These are phyloP conservation scores for Hyaloraphidium curvatum DNA, from an alignment of 192 early-diverging fungal species.

Conservation along the genomic window DNA sequence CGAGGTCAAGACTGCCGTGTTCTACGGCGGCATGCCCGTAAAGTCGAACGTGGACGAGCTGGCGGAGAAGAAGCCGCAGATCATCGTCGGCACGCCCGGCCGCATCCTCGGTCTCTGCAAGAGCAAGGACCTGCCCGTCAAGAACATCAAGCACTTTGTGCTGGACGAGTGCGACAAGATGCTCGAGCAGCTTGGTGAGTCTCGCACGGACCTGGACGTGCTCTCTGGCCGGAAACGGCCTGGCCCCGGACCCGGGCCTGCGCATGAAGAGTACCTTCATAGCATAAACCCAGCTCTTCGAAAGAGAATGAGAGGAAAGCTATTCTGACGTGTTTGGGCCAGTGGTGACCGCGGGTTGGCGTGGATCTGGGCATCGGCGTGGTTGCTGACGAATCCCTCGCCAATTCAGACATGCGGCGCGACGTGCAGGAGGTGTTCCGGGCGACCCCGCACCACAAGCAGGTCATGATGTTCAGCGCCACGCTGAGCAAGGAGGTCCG, in stretches of 20 bases:
- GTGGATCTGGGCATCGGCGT: too few species aligned
- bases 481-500: constrained; percentile 85
- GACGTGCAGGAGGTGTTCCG: constrained; percentile 95
- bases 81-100: constrained; percentile 95
- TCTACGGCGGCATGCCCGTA: constrained; percentile 74
- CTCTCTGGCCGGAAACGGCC: not conserved
- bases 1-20: constrained; percentile 76
- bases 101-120: constrained; percentile 69
- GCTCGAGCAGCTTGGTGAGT: constrained; percentile 75
- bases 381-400: too few species aligned
- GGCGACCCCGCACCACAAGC: constrained; percentile 86
- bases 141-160: constrained; percentile 89
- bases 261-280: too few species aligned
- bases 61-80: constrained; percentile 71
- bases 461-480: constrained; percentile 98
- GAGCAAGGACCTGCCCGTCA: constrained; percentile 62
- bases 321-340: too few species aligned
- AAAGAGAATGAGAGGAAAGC: constrained; percentile 25
- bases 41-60: constrained; percentile 65
- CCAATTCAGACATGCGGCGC: constrained; percentile 75
- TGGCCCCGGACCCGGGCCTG: too few species aligned
- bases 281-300: constrained; percentile 69
- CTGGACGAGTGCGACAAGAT: constrained; percentile 99
- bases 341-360: too few species aligned
- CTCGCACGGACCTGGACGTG: not conserved